phyloP scores from a whole-genome alignment of 169 alveolate genomes.

The Babesia gibsoni region DNA sequence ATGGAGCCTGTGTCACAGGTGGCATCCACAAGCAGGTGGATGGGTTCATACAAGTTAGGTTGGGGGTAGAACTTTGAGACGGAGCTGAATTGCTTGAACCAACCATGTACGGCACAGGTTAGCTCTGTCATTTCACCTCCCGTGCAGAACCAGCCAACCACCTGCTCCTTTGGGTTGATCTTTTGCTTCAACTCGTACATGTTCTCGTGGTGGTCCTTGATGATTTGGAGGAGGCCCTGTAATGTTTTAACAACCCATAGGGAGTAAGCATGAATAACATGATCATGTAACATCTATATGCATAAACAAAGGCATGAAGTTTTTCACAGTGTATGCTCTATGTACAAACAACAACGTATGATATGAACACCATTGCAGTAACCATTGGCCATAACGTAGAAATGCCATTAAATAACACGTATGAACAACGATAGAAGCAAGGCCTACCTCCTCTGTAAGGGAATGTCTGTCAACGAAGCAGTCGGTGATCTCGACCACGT shows the following conservation, averaged over 20 bases:
- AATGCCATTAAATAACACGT: too few relatives aligned
- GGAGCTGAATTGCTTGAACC: constrained; percentile 85
- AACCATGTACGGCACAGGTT: constrained; percentile 90
- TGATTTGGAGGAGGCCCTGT: constrained; percentile 86
- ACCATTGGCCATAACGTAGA: too few relatives aligned
- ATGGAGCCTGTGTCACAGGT: constrained; percentile 82
- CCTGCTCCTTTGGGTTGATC: constrained; percentile 83
- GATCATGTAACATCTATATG: too few relatives aligned
- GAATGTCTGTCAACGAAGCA: constrained; percentile 89
- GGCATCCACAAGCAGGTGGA: constrained; percentile 88
- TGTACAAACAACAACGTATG: too few relatives aligned
- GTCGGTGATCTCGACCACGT: constrained; percentile 86
- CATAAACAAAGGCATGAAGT: too few relatives aligned
- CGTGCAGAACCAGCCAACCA: constrained; percentile 89
- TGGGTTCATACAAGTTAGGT: constrained; percentile 86
- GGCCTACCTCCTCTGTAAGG: constrained; percentile 81
- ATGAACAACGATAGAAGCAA: too few relatives aligned
- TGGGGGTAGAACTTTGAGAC: constrained; percentile 86
- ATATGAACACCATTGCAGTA: too few relatives aligned
- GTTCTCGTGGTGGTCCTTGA: constrained; percentile 87
- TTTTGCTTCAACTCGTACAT: constrained; percentile 87
- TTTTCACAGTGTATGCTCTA: too few relatives aligned
- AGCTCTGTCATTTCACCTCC: constrained; percentile 86
- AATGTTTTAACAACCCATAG: too few relatives aligned
- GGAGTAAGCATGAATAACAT: too few relatives aligned